Conservation (phyloP, 352 stramenopile species). For the Pythium phragmiticola region DNA sequence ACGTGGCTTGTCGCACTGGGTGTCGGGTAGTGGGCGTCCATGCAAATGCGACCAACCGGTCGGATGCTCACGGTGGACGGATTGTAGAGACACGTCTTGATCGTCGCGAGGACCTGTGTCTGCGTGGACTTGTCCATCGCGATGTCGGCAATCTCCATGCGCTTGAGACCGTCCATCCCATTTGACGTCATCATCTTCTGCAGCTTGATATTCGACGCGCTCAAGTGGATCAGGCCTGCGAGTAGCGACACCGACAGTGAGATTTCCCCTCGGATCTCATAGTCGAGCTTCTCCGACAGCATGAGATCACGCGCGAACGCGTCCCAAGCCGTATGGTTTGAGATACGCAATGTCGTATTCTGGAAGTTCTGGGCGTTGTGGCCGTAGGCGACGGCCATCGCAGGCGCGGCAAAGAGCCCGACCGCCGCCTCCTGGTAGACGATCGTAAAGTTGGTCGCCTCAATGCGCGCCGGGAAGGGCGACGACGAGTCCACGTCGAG, state of each 20-base stretch:
- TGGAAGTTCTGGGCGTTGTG: constrained; percentile 46
- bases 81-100: constrained; percentile 82
- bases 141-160: constrained; percentile 61
- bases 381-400: constrained; percentile 53
- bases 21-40: constrained; percentile 57
- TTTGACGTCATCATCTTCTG: constrained; percentile 56
- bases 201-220: constrained; percentile 42
- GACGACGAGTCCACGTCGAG: constrained; percentile 51
- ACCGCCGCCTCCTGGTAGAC: constrained; percentile 38
- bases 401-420: constrained; percentile 43
- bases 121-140: constrained; percentile 65
- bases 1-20: constrained; percentile 42
- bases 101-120: constrained; percentile 53
- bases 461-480: constrained; percentile 48
- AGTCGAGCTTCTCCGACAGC: constrained; percentile 35
- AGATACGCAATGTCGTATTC: constrained; percentile 53
- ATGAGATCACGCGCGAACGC: constrained; percentile 73
- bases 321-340: constrained; percentile 58
- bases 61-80: constrained; percentile 70
- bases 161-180: constrained; percentile 61
- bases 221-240: constrained; percentile 48
- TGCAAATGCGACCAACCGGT: constrained; percentile 63
- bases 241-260: constrained; percentile 54
- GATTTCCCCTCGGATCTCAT: constrained; percentile 50
- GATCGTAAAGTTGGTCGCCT: constrained; percentile 50